Conservation (phyloP, 2,329 filamentous ascomycete genomes). For the Stachybotrys chartarum region DNA sequence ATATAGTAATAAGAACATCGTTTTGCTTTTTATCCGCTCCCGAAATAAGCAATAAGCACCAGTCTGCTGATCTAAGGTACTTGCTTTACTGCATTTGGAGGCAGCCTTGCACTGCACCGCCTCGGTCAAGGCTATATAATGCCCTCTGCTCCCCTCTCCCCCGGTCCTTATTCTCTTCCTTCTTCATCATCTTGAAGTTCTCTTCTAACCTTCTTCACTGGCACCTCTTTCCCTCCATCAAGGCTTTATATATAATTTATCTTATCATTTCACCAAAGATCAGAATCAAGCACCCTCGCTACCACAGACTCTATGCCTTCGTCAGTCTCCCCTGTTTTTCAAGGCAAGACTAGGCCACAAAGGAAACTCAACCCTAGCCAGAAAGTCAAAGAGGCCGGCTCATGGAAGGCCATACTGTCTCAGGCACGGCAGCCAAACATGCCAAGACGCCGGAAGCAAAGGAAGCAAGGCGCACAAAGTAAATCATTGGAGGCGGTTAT, state of each 20-base stretch:
- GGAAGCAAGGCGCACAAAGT: not conserved
- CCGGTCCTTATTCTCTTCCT: not conserved
- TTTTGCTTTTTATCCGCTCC: not conserved
- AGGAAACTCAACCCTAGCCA: not conserved
- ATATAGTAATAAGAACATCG: not conserved
- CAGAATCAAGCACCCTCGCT: not conserved
- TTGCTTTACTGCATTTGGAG: not conserved
- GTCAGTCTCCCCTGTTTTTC: not conserved
- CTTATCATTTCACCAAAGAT: not conserved
- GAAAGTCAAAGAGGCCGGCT: not conserved
- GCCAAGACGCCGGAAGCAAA: not conserved
- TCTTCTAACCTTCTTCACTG: not conserved
- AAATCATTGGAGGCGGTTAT: not conserved
- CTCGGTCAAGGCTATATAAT: not conserved
- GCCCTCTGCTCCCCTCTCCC: not conserved
- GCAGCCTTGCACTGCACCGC: not conserved
- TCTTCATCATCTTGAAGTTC: not conserved
- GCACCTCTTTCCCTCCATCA: too few species aligned
- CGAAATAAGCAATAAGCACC: not conserved
- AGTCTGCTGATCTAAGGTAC: not conserved
- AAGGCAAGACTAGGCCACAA: not conserved
- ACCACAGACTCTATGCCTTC: not conserved
- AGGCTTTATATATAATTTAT: too few species aligned
- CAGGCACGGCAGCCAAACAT: not conserved
- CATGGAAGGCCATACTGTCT: not conserved